Evolutionary conservation across 1,284 basidiomycete species (phyloP).

Genomic region (Apiotrichum gracile): DNA sequence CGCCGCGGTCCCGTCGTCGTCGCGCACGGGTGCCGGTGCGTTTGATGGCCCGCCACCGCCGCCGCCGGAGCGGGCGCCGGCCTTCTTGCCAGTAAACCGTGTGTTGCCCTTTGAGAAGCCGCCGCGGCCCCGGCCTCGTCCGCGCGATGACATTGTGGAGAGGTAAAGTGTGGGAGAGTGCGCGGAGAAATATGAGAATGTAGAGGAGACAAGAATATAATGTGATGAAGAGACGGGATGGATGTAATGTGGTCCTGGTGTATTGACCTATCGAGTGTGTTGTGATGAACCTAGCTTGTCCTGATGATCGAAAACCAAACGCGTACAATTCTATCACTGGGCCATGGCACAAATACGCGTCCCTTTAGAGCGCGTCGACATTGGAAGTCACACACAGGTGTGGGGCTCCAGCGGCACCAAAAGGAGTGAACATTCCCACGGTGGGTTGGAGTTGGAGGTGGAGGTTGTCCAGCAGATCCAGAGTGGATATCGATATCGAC

Average conservation of each 20-base stretch:
- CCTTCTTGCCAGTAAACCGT: constrained; percentile 40
- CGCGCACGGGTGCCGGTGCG: constrained; percentile 56
- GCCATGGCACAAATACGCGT: not conserved
- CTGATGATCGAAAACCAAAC: not conserved
- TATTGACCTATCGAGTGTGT: not conserved
- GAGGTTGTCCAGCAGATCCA: not conserved
- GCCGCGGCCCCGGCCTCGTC: constrained; percentile 53
- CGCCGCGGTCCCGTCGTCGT: constrained; percentile 77
- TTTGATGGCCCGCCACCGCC: constrained; percentile 15
- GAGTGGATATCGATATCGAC: no score
- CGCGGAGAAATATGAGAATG: not conserved
- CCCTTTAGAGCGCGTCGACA: not conserved
- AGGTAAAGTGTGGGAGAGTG: not conserved
- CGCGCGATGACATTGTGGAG: constrained; percentile 29
- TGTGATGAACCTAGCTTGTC: not conserved
- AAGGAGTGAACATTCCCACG: not conserved
- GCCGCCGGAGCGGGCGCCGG: constrained; percentile 11
- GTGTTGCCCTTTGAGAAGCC: constrained; percentile 41
- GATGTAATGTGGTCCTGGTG: not conserved
- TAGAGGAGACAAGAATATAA: not conserved
- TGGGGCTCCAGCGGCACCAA: not conserved
- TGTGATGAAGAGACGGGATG: not conserved
- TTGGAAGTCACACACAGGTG: not conserved
- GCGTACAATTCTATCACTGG: not conserved
- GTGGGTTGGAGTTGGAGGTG: not conserved